Conservation (phyloP, 1,139 yeast genomes). For the Saccharomyces hybrid region DNA sequence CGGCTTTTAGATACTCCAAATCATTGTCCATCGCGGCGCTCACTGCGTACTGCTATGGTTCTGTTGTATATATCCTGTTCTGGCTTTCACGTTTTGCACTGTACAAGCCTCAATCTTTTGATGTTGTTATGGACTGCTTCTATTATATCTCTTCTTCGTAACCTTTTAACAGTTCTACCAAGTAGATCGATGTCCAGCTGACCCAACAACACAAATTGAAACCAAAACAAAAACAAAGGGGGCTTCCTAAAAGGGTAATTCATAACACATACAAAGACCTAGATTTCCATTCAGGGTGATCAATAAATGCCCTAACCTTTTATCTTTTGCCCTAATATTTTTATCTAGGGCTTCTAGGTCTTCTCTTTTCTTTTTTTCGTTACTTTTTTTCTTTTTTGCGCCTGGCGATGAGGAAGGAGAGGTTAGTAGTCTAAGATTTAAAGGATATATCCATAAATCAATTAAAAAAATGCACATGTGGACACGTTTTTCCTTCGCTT, state of each 20-base stretch:
- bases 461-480: not conserved
- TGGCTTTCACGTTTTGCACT: not conserved
- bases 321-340: not conserved
- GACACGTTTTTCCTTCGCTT: not conserved
- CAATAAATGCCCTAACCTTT: not conserved
- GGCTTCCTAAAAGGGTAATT: not conserved
- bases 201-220: not conserved
- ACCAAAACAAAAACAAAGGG: slow-evolving; percentile 1
- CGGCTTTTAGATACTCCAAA: slow-evolving; percentile 6
- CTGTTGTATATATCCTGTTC: not conserved
- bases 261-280: not conserved
- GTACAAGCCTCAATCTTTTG: not conserved
- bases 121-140: not conserved
- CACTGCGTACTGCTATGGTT: not conserved
- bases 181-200: not conserved
- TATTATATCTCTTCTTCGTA: not conserved
- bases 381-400: not conserved
- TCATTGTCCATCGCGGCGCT: not conserved
- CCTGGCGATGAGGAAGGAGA: slow-evolving; percentile 1
- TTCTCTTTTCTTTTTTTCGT: not conserved
- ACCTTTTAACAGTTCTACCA: not conserved
- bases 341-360: not conserved
- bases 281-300: not conserved
- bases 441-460: not conserved
- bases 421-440: not conserved